phyloP scores from a whole-genome alignment of 129 eudicot genomes.

The Lonicera japonica region DNA sequence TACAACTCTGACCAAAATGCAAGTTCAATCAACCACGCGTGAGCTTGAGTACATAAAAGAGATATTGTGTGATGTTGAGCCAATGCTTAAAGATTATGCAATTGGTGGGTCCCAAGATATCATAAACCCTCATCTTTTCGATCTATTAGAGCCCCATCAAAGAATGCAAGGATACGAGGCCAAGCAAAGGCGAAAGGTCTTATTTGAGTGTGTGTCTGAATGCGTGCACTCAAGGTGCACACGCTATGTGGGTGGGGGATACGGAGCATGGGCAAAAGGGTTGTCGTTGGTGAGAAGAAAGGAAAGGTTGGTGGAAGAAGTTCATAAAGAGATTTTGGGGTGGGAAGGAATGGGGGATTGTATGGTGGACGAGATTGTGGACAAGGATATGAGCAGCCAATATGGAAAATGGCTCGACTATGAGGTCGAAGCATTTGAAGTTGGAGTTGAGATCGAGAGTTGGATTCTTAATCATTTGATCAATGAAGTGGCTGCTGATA shows the following conservation, averaged over 20 bases:
- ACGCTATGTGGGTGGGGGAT: constrained; percentile 31
- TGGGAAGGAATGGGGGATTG: constrained; percentile 61
- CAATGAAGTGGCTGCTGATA: constrained; percentile 68
- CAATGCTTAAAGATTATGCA: constrained; percentile 58
- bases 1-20: background rate
- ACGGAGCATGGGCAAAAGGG: constrained; percentile 60
- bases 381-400: constrained; percentile 75
- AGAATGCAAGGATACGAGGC: constrained; percentile 16
- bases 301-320: constrained; percentile 55
- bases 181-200: constrained; percentile 36
- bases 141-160: constrained; percentile 44
- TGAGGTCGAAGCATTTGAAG: constrained; percentile 52
- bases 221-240: constrained; percentile 53
- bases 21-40: constrained; percentile 32
- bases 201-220: constrained; percentile 75
- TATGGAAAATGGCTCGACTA: constrained; percentile 68
- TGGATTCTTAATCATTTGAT: constrained; percentile 63
- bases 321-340: constrained; percentile 52
- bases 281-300: constrained; percentile 36
- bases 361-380: constrained; percentile 93
- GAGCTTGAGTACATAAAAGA: constrained; percentile 57
- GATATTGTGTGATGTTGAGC: constrained; percentile 44
- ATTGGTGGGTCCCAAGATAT: constrained; percentile 48
- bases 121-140: constrained; percentile 57
- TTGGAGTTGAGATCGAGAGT: constrained; percentile 63